Evolutionary conservation across 176 grass and related monocot species (phyloP).

Genomic region (Puya raimondii): DNA sequence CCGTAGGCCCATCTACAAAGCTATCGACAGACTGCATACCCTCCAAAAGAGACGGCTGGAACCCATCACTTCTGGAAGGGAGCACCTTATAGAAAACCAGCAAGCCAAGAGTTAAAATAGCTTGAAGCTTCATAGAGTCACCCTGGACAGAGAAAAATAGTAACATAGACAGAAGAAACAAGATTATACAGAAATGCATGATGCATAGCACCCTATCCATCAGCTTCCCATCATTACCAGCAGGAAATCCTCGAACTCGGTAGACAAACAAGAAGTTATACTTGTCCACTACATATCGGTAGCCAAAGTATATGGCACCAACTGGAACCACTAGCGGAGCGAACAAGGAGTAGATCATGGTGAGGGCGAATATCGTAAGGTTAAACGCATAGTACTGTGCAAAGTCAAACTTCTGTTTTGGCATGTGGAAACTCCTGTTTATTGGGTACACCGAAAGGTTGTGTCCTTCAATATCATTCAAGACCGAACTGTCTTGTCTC

Average conservation of each 20-base stretch:
- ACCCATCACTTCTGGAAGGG: constrained; percentile 58
- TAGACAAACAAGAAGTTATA: constrained; percentile 99
- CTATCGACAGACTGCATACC: constrained; percentile 89
- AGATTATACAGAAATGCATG: constrained; percentile 97
- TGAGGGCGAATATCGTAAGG: constrained; percentile 95
- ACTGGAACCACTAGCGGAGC: constrained; percentile 86
- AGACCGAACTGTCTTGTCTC: constrained; percentile 38
- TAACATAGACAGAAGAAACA: constrained; percentile 85
- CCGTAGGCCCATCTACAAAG: constrained; percentile 84
- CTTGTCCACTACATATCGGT: constrained; percentile 98
- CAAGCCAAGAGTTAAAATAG: constrained; percentile 76
- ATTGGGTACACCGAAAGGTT: constrained; percentile 83
- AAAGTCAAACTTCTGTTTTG: constrained; percentile 94
- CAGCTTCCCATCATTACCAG: constrained; percentile 90
- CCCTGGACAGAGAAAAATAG: constrained; percentile 86
- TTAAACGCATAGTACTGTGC: constrained; percentile 97
- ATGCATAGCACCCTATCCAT: constrained; percentile 93
- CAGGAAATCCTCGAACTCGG: constrained; percentile 87
- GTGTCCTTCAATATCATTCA: constrained; percentile 56
- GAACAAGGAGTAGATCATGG: constrained; percentile 93
- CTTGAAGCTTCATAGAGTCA: constrained; percentile 81
- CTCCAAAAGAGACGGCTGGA: constrained; percentile 77
- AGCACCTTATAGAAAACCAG: constrained; percentile 81
- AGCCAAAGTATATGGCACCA: constrained; percentile 88
- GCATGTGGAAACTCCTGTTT: constrained; percentile 86